Evolutionary conservation across 2,329 filamentous ascomycete genomes (phyloP).

Genomic region (Diplodia intermedia): DNA sequence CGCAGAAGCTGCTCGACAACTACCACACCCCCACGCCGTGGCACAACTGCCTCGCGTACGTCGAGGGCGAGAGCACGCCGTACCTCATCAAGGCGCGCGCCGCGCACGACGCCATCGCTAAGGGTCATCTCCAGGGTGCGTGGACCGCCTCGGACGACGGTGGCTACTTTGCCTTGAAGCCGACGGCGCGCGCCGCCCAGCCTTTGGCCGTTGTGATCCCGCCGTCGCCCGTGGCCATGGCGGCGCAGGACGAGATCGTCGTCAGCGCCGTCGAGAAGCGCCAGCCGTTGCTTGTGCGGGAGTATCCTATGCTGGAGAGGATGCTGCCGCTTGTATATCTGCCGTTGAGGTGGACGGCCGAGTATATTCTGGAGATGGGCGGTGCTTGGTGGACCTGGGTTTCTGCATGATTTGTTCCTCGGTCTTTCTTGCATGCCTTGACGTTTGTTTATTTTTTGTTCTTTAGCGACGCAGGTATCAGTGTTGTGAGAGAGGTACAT

Average conservation of each 20-base stretch:
- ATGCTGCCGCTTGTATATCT: slow-evolving; percentile 5
- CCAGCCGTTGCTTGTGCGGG: slow-evolving; percentile 2
- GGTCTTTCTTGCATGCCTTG: background rate
- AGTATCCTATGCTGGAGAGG: background rate
- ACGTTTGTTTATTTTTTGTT: no score
- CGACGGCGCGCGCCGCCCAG: slow-evolving; percentile 28
- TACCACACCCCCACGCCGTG: slow-evolving; percentile 53
- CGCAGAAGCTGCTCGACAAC: slow-evolving; percentile 40
- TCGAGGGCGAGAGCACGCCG: slow-evolving; percentile 42
- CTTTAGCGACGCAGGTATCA: background rate
- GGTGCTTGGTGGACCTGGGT: slow-evolving; percentile 2
- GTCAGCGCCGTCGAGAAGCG: slow-evolving; percentile 13
- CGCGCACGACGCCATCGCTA: slow-evolving; percentile 39
- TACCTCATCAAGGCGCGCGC: slow-evolving; percentile 42
- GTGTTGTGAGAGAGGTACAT: background rate
- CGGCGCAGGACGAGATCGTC: background rate
- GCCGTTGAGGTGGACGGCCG: slow-evolving; percentile 10
- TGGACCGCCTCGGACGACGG: slow-evolving; percentile 42
- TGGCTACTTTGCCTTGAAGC: slow-evolving; percentile 40
- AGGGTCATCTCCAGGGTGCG: slow-evolving; percentile 38
- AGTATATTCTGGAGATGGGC: background rate
- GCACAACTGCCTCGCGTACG: slow-evolving; percentile 52
- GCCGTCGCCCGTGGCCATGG: background rate
- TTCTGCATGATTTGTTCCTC: background rate
- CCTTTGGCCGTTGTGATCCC: slow-evolving; percentile 10